Evolutionary conservation across 2,329 filamentous ascomycete genomes (phyloP), one percentile per base, ranked within the genome.

Genomic region (Sporothrix variecibatus): DNA sequence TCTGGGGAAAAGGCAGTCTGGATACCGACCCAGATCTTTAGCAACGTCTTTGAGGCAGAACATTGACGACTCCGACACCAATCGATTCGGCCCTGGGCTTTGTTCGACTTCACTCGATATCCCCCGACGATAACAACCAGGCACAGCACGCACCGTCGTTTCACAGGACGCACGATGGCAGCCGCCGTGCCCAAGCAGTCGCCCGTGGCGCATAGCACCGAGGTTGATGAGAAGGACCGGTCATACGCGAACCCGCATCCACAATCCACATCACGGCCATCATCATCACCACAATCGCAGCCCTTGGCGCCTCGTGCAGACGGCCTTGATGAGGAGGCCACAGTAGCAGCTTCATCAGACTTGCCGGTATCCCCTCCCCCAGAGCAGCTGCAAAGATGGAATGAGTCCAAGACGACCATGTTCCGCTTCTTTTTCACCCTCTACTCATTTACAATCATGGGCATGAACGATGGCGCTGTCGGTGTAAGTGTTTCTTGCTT

Each of bases 401-500:
- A 93, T 78, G 81, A 83, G n/a, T 87, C 91, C 0, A 80, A 82
- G 9, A 83, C 84, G 58, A 93, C 91, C 79, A 82, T 88, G 4
- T 90, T 84, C 77, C 87, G 90, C 53, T 88, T 89, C 64, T 81
- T 88, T 49, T 85, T 88, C 0, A 87, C 89, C 2, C 89, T 91
- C 77, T 89, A 87, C 81, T 86, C 87, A 5, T 89, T 93, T 76
- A 82, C 90, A 26, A 84, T 92, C 43, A 88, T 92, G 84, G 92
- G 92, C 7, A 87, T 91, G 82, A 92, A 92, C 78, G 92, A 94
- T 81, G 91, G 87, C 11, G 88, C 88, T 31, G 86, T 89, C 62
- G 91, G 91, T 58, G 89, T 89, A 83, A 17, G 67, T 62, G 23
- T 31, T 17, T 15, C 3, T 7, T 53, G 15, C 15, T 53, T 65